These are phyloP conservation scores for Termitomyces sp. DNA, from an alignment of 768 basidiomycete genomes.

Conservation along the genomic window DNA sequence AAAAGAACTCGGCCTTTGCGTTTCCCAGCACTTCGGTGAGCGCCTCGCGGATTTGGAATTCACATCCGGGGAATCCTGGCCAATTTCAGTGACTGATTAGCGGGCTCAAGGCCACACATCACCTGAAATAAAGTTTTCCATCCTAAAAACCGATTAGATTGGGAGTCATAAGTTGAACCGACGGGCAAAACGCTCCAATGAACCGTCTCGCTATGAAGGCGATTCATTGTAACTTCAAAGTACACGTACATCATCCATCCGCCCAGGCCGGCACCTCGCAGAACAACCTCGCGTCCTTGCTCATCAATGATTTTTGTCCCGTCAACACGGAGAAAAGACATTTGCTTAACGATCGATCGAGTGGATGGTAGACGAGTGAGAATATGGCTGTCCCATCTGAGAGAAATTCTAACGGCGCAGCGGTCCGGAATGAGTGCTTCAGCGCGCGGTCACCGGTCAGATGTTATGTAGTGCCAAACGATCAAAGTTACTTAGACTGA, in stretches of 20 bases:
- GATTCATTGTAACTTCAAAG: background rate
- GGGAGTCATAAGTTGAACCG: background rate
- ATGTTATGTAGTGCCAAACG: no score
- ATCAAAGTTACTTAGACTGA: no score
- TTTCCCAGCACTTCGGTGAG: slow-evolving; percentile 63
- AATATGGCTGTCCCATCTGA: background rate
- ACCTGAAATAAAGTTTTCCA: slow-evolving; percentile 79
- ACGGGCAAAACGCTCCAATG: background rate
- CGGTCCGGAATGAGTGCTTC: background rate
- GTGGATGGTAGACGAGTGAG: background rate
- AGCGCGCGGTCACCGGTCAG: background rate
- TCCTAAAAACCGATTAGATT: slow-evolving; percentile 34
- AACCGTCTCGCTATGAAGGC: background rate
- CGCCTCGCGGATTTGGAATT: slow-evolving; percentile 72
- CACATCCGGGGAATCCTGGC: slow-evolving; percentile 77
- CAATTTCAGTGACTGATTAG: background rate
- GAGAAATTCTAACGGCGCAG: background rate
- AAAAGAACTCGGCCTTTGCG: slow-evolving; percentile 73
- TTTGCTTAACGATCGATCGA: slow-evolving; percentile 14
- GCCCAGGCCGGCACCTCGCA: slow-evolving; percentile 73
- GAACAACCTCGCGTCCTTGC: slow-evolving; percentile 52
- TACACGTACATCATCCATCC: slow-evolving; percentile 73
- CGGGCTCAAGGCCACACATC: background rate
- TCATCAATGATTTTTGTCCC: slow-evolving; percentile 62
- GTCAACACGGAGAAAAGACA: slow-evolving; percentile 54